Base-by-base conservation (phyloP, 352 stramenopile species). In the Pythium sp. region DNA sequence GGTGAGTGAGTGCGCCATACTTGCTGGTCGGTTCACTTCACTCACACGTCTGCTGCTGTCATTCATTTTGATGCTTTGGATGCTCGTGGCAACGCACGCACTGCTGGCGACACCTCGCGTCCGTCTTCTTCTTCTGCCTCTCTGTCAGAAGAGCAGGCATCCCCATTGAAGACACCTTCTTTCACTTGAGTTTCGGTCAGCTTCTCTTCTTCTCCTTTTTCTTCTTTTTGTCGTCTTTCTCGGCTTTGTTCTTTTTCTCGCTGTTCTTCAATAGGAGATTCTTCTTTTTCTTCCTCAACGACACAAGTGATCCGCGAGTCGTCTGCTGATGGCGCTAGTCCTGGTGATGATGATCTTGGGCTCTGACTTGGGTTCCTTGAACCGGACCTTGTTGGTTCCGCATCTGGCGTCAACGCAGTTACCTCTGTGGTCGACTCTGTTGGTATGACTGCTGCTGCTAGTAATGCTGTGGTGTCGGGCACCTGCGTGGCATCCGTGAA, bases 401-500 rank as follows among this genome's bases (percentile, higher is more conserved):
- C 43, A 22, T 12, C 43, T 51, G 6, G 43, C 43, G 43, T 51
- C 22, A 22, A 51, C 22, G 43, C 1, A 22, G 7, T 2, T 22
- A 18, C 43, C 18, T n/a, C 15, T 51, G 18, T 24, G 22, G 5
- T 49, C 41, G 15, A 49, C 41, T 49, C 41, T 49, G 41, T 20
- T 49, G 41, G 5, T 47, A 9, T 24, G 22, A 7, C 43, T 51
- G 43, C 3, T 32, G 57, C 9, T 49, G 20, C 2, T n/a, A 14
- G 11, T 24, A 38, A 43, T 38, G 22, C 7, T 15, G 30, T 14
- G 36, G 18, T 7, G 18, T 51, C 43, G 9, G 53, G 55, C 14
- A 60, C 59, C 57, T 62, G 62, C 1, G 63, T 65, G 7, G 55
- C 49, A 7, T 69, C 70, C 36, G 62, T 56, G 24, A 75, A 55